Evolutionary conservation across 108 stramenopile genomes (phyloP), one percentile per base, ranked within the genome.

Genomic region (Cylindrotheca fusiformis): DNA sequence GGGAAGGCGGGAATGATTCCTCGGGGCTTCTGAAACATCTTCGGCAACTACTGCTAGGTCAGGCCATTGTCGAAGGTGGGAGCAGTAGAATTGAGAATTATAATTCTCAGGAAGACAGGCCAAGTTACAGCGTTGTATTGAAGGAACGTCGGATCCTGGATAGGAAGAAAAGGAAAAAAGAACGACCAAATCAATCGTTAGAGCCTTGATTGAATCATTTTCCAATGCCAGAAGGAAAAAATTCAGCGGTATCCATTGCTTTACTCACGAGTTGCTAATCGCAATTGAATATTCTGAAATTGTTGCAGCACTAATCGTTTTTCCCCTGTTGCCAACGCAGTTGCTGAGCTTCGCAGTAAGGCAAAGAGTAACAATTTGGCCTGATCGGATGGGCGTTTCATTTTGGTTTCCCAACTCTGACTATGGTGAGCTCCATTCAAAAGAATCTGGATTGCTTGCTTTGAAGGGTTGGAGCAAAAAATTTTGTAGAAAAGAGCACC

Each of bases 31-130:
- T 3, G 45, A 53, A 28, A 84, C 52, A 47, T 81, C 80, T 46
- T 95, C 91, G 1, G 84, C 89, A 33, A 95, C 95, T 28, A 93
- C 44, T 6, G 90, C 74, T 33, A 95, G 62, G 50, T 93, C 84
- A 1, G 91, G 91, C 91, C 91, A 95, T 23, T 78, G 69, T 19
- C 84, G 71, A 55, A 95, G 66, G 60, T 95, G 95, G 48, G 84
- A 75, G 23, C 56, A 60, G 48, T 93, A 93, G 54, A 95, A 95
- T 33, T 87, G 68, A 26, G 79, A 45, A 52, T 88, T 85, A 79
- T 95, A 95, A 61, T 95, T 95, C 61, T 95, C 95, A 22, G 95
- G 95, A 52, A 95, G 53, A 19, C 90, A 86, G 1, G 90, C 91
- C 14, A 91, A 70, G 69, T 95, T 95, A 69, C 90, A 91, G 3